These are phyloP conservation scores for Thuidium tamariscinum DNA, from an alignment of 225 moss, liverwort and hornwort genomes.

Conservation along the genomic window DNA sequence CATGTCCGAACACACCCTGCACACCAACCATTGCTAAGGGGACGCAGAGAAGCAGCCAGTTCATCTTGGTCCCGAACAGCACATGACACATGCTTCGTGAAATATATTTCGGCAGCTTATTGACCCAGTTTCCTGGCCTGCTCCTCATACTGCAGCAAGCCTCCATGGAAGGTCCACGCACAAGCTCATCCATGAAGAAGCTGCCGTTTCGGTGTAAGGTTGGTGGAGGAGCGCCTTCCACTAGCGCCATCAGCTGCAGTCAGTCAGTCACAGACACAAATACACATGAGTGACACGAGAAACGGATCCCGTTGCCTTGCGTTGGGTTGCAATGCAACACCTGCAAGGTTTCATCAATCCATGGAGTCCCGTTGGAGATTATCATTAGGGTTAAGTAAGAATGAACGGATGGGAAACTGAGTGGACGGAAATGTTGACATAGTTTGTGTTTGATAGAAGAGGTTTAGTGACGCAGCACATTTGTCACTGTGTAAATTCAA, in stretches of 20 bases:
- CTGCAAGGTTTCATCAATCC: not conserved
- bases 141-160: not conserved
- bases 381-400: not conserved
- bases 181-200: not conserved
- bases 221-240: not conserved
- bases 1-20: not conserved
- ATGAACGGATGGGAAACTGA: not conserved
- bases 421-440: not conserved
- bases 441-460: not conserved
- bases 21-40: conserved; percentile 12
- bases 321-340: not conserved
- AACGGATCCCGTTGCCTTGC: not conserved
- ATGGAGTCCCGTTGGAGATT: not conserved
- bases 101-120: not conserved
- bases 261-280: not conserved
- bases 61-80: conserved; percentile 24
- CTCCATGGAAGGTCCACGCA: not conserved
- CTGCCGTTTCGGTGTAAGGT: not conserved
- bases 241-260: conserved; percentile 1
- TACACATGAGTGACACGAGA: not conserved
- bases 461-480: too few relatives aligned
- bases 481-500: not conserved
- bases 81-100: conserved; percentile 13
- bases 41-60: conserved; percentile 17
- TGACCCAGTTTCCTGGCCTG: not conserved